Evolutionary conservation across 805 yeast genomes (phyloP).

Genomic region (Saccharomycopsis fibuligera): DNA sequence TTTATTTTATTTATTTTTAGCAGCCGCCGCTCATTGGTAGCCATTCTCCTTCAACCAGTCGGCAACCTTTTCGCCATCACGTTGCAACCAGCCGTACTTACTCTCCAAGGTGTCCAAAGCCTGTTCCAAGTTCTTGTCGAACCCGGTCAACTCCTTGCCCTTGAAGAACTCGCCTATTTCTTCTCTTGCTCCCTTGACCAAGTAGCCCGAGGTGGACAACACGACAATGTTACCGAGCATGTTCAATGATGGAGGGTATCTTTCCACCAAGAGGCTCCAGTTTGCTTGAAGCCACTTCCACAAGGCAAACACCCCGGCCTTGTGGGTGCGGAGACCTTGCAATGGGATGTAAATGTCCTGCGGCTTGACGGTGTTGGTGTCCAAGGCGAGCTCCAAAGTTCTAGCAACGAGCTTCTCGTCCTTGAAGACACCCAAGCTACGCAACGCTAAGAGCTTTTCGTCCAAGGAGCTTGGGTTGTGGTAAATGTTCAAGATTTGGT

Average conservation of each 20-base stretch:
- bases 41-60: slow-evolving; percentile 42
- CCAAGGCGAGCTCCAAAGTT: slow-evolving; percentile 50
- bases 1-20: too few relatives aligned
- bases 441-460: slow-evolving; percentile 64
- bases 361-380: slow-evolving; percentile 49
- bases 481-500: slow-evolving; percentile 55
- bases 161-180: slow-evolving; percentile 46
- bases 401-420: slow-evolving; percentile 46
- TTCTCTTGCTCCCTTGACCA: slow-evolving; percentile 46
- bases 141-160: slow-evolving; percentile 54
- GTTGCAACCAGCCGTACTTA: slow-evolving; percentile 50
- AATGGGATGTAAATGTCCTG: slow-evolving; percentile 78
- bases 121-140: slow-evolving; percentile 58
- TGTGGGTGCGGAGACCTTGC: slow-evolving; percentile 60
- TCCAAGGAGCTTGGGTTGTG: slow-evolving; percentile 53
- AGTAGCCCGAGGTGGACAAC: slow-evolving; percentile 53
- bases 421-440: slow-evolving; percentile 59
- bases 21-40: slow-evolving; percentile 21
- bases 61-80: slow-evolving; percentile 44
- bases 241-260: slow-evolving; percentile 74
- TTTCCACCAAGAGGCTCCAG: slow-evolving; percentile 63
- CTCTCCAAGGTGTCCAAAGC: slow-evolving; percentile 54
- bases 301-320: slow-evolving; percentile 57
- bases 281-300: slow-evolving; percentile 70
- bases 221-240: slow-evolving; percentile 74